Evolutionary conservation across 1,284 basidiomycete species (phyloP).

Genomic region (Calocybe gambosa): DNA sequence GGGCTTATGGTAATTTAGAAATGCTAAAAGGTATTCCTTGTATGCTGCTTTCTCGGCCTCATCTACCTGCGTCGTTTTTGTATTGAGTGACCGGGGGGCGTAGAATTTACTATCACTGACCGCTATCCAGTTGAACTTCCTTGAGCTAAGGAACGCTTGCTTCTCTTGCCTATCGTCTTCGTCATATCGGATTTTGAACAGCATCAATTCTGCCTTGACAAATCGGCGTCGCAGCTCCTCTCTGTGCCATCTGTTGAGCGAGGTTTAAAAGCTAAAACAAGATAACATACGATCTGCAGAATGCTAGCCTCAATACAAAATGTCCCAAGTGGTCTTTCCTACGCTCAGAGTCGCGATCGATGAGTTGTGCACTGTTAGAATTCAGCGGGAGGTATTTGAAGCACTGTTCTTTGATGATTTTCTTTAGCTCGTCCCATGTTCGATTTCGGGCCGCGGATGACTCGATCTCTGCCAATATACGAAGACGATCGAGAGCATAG

Average conservation of each 20-base stretch:
- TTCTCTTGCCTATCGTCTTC: conserved; percentile 59
- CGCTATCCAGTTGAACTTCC: conserved; percentile 74
- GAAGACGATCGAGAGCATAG: conserved; percentile 84
- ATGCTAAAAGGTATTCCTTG: conserved; percentile 45
- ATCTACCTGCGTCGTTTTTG: conserved; percentile 42
- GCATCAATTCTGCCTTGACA: conserved; percentile 80
- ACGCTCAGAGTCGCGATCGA: conserved; percentile 61
- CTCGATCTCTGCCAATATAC: conserved; percentile 93
- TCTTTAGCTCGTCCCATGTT: conserved; percentile 70
- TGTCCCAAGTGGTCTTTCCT: conserved; percentile 89
- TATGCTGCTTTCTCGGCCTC: conserved; percentile 53
- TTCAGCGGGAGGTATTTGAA: conserved; percentile 71
- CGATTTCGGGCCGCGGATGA: conserved; percentile 84
- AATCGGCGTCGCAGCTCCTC: conserved; percentile 91
- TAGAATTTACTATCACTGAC: conserved; percentile 33
- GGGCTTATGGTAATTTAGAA: conserved; percentile 27
- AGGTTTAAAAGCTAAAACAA: background rate
- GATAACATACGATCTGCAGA: conserved; percentile 84
- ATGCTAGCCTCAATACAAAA: conserved; percentile 92
- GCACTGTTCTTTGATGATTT: conserved; percentile 54
- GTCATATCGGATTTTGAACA: conserved; percentile 87
- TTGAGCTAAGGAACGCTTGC: conserved; percentile 66
- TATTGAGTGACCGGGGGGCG: background rate
- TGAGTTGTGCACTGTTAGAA: conserved; percentile 47
- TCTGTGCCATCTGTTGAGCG: conserved; percentile 33